Base-by-base conservation (phyloP, 306 rosid species). In the Nissolia schottii region DNA sequence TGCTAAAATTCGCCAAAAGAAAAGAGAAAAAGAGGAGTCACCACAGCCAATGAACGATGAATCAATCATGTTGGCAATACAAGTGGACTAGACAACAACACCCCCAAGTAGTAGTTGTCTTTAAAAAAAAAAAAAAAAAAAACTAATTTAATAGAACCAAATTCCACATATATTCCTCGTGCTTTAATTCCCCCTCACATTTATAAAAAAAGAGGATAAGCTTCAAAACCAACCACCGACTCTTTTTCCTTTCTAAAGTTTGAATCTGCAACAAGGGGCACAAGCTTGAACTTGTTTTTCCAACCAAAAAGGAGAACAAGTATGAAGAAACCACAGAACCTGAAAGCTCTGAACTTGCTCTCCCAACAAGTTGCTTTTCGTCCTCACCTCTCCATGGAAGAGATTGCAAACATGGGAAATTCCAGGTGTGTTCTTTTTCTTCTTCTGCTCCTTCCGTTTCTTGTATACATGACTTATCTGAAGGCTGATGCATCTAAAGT, bases 291-390 rank as follows among this genome's bases (percentile, higher is more conserved):
- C n/a, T n/a, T n/a, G n/a, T n/a, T n/a, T n/a, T n/a, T n/a, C n/a
- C n/a, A n/a, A n/a, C n/a, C n/a, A n/a, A n/a, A n/a, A n/a, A n/a
- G n/a, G n/a, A n/a, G n/a, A n/a, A n/a, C n/a, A n/a, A n/a, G n/a
- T n/a, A n/a, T n/a, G n/a, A n/a, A n/a, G 61, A 48, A 72, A 54
- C 49, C 79, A 20, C 48, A 73, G 54, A 58, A 41, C 29, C 29
- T 73, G 0, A 19, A 22, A 32, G 1, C 77, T 43, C 6, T 38
- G 25, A 61, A 54, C 6, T 46, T 82, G 14, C 57, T 69, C 63
- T 35, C 76, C 16, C 58, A 58, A 5, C 83, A 79, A 59, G 0
- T 66, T 58, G 37, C 75, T 34, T 58, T 31, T 24, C 63, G 8
- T 50, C 34, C 81, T 45, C 75, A 45, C 51, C 71, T 22, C 75